phyloP scores from a whole-genome alignment of 345 rosid genomes.

The Aquilaria sinensis region DNA sequence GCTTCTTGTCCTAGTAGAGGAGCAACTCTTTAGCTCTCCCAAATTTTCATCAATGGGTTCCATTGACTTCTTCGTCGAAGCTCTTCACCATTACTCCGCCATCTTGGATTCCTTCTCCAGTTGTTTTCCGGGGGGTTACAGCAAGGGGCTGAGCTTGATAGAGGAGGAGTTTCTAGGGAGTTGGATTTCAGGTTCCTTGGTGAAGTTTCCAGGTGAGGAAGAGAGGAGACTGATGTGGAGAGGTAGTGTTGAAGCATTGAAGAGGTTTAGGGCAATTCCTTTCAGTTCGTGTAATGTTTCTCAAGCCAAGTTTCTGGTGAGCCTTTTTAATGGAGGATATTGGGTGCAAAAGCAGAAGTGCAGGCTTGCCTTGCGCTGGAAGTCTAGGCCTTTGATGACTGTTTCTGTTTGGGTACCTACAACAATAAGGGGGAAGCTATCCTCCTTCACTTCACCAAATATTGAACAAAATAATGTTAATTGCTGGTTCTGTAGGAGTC shows the following conservation, averaged over 20 bases:
- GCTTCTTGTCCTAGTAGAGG: constrained; percentile 15
- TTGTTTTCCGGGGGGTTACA: constrained; percentile 1
- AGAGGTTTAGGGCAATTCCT: constrained; percentile 11
- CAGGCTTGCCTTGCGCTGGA: constrained; percentile 23
- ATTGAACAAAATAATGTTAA: too few relatives aligned
- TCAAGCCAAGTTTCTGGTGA: constrained; percentile 23
- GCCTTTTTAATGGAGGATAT: constrained; percentile 17
- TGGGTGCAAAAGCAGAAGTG: constrained; percentile 23
- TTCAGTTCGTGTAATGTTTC: constrained; percentile 20
- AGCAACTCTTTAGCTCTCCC: constrained; percentile 8
- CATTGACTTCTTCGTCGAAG: constrained; percentile 22
- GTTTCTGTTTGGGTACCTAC: constrained; percentile 28
- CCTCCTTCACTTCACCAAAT: not conserved
- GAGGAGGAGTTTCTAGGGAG: constrained; percentile 20
- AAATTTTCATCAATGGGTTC: constrained; percentile 13
- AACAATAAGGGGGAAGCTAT: not conserved
- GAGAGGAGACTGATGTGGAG: constrained; percentile 11
- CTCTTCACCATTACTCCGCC: constrained; percentile 25
- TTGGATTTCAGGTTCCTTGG: constrained; percentile 16
- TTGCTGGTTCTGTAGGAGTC: too few relatives aligned
- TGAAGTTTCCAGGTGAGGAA: constrained; percentile 17
- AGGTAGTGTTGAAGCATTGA: constrained; percentile 12
- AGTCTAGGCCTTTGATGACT: constrained; percentile 21
- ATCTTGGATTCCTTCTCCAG: constrained; percentile 19
- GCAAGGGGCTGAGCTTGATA: constrained; percentile 14